A percentile compares a stretch with the other conserved stretches of the same genome.
These are phyloP conservation scores for Fusarium nygamai DNA, from an alignment of 2,329 filamentous ascomycete species.

Conservation along the genomic window DNA sequence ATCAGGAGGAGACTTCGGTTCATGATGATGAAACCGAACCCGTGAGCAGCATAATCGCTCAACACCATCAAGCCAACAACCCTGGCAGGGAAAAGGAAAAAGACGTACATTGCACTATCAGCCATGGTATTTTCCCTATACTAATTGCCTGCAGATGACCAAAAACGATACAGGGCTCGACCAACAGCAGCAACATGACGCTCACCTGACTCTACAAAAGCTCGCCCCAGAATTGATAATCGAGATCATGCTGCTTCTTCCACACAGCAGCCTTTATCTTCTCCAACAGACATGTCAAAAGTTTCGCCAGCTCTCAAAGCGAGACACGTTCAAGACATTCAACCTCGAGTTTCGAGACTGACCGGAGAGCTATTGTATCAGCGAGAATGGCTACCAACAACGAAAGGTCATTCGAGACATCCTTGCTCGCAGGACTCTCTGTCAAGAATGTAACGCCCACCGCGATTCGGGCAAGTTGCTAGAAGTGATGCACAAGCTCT, in stretches of 20 bases:
- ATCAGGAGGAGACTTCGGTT: background rate
- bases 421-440: background rate
- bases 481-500: background rate
- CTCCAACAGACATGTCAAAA: constrained; percentile 6
- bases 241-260: constrained; percentile 4
- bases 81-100: background rate
- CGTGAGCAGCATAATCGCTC: background rate
- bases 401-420: background rate
- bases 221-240: constrained; percentile 1
- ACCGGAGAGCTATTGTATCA: background rate
- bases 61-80: background rate
- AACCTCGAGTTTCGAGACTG: background rate
- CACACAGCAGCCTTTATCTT: background rate
- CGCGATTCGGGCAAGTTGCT: background rate
- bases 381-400: background rate
- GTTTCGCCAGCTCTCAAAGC: background rate
- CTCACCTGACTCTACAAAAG: background rate
- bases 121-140: background rate
- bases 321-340: background rate
- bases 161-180: background rate
- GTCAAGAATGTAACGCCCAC: background rate
- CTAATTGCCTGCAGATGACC: background rate
- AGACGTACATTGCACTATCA: too few relatives aligned
- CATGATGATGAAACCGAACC: background rate
- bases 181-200: background rate